phyloP scores from a whole-genome alignment of 345 rosid genomes.

The Eutrema yunnanense region DNA sequence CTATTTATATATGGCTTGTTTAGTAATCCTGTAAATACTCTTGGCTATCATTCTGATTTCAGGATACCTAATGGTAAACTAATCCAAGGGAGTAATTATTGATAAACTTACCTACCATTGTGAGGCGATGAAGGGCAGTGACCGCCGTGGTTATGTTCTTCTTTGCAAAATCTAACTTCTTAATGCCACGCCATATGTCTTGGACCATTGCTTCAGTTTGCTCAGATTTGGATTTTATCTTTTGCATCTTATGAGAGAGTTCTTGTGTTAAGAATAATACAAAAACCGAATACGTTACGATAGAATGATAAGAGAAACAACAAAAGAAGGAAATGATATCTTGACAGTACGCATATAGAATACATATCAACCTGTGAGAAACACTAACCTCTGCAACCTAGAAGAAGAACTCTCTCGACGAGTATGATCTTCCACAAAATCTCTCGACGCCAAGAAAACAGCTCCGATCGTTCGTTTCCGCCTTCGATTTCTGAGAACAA shows the following conservation, averaged over 20 bases:
- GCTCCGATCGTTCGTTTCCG: too few relatives aligned
- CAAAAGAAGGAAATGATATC: neutral
- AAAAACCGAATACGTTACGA: neutral
- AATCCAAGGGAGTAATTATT: neutral
- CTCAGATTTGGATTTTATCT: slow-evolving; percentile 94
- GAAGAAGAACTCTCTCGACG: too few relatives aligned
- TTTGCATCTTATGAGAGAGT: slow-evolving; percentile 71
- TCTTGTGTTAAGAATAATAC: slow-evolving; percentile 45
- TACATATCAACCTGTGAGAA: slow-evolving; percentile 1
- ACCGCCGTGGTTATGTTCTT: slow-evolving; percentile 93
- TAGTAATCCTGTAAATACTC: neutral
- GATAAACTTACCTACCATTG: slow-evolving; percentile 71
- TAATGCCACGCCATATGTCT: slow-evolving; percentile 94
- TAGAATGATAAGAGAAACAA: neutral
- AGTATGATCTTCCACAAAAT: too few relatives aligned
- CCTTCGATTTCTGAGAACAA: too few relatives aligned
- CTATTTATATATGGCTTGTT: too few relatives aligned
- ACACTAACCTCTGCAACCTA: slow-evolving; percentile 51
- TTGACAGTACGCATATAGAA: neutral
- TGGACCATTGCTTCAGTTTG: slow-evolving; percentile 98
- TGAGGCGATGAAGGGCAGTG: slow-evolving; percentile 95
- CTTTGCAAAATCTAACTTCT: slow-evolving; percentile 95
- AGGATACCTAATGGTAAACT: neutral
- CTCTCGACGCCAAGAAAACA: too few relatives aligned
- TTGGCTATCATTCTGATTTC: neutral